A percentile compares a stretch with the other conserved stretches of the same genome.
Evolutionary conservation across 1,139 yeast genomes (phyloP).

Genomic region (Yamadazyma pseudoaaseri): DNA sequence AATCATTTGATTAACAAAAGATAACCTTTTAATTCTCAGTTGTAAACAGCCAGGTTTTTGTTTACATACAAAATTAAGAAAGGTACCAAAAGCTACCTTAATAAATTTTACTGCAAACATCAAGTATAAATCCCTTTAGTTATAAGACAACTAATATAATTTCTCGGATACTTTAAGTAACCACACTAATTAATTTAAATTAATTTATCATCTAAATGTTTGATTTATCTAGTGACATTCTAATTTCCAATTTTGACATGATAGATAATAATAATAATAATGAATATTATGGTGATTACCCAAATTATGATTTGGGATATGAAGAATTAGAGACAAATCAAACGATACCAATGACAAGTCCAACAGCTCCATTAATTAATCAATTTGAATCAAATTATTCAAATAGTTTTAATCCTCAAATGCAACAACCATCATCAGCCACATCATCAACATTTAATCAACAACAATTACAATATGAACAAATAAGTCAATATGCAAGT

Average conservation of each 20-base stretch:
- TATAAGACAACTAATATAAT: no score
- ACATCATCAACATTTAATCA: constrained; percentile 1
- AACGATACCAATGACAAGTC: background rate
- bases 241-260: constrained; percentile 14
- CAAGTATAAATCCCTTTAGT: no score
- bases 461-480: background rate
- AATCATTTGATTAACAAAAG: background rate
- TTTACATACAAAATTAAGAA: no score
- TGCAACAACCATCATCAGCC: background rate
- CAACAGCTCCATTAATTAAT: background rate
- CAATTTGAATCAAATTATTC: background rate
- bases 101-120: no score
- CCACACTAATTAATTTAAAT: background rate
- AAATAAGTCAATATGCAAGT: background rate
- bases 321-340: constrained; percentile 7
- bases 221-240: constrained; percentile 14
- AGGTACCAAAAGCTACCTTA: no score
- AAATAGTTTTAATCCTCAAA: background rate
- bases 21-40: background rate
- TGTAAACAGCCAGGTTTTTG: constrained; percentile 1
- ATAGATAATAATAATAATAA: constrained; percentile 11
- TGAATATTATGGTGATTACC: constrained; percentile 11
- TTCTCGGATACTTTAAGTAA: background rate
- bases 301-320: constrained; percentile 8
- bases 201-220: constrained; percentile 9